Conservation (phyloP, 164 flowering plant genomes). For the Macadamia integrifolia region DNA sequence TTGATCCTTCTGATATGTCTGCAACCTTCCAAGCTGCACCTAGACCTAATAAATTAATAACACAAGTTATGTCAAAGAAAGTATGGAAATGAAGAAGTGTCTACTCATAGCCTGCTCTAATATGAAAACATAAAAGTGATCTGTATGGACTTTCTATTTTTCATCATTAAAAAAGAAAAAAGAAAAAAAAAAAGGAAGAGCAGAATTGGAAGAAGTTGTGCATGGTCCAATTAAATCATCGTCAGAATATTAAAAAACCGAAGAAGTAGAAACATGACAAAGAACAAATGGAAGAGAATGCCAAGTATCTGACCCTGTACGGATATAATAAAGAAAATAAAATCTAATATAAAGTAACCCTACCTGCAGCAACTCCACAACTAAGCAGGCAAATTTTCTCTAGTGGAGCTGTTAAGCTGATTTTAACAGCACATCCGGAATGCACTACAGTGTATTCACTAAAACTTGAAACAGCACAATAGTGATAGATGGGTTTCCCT, state of each 20-base stretch:
- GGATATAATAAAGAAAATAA: neutral
- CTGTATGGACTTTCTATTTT: no score
- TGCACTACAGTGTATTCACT: constrained; percentile 93
- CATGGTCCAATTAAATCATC: no score
- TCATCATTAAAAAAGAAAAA: no score
- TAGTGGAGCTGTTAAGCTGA: constrained; percentile 59
- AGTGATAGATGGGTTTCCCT: constrained; percentile 86
- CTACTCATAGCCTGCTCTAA: neutral
- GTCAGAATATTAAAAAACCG: neutral
- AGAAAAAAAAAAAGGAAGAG: no score
- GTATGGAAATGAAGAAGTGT: neutral
- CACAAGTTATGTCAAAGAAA: neutral
- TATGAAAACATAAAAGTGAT: no score
- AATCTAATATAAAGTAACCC: neutral
- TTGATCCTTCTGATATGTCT: constrained; percentile 71
- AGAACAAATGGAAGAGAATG: neutral
- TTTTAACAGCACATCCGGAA: constrained; percentile 95
- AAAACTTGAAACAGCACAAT: constrained; percentile 97
- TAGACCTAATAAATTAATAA: constrained; percentile 41
- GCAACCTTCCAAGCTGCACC: constrained; percentile 99
- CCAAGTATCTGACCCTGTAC: neutral
- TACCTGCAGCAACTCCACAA: constrained; percentile 98
- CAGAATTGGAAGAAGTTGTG: no score
- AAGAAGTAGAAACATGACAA: neutral
- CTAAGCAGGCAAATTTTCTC: constrained; percentile 92